Evolutionary conservation across 495 filamentous ascomycete species (phyloP).

Genomic region (Neurospora sp.): DNA sequence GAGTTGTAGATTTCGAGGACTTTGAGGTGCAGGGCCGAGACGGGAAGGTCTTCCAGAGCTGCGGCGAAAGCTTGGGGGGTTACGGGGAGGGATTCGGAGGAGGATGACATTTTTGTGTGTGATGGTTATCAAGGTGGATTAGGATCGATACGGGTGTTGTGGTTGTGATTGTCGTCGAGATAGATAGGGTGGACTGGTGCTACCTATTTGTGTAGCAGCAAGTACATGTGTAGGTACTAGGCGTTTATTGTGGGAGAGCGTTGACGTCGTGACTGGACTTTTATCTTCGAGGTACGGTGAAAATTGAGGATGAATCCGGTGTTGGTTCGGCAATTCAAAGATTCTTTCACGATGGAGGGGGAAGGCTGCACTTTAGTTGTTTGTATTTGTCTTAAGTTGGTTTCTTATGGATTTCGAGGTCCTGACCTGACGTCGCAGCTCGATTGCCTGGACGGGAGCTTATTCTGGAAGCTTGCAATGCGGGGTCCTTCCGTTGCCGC

Average conservation of each 20-base stretch:
- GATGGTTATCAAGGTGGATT: neutral
- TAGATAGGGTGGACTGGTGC: neutral
- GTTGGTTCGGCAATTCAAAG: neutral
- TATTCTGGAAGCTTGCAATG: neutral
- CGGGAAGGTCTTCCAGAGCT: conserved; percentile 62
- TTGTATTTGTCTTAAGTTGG: neutral
- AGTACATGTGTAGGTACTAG: neutral
- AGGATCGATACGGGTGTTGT: neutral
- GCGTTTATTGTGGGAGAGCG: neutral
- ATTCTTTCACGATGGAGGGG: neutral
- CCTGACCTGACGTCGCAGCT: neutral
- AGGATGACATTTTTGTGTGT: conserved; percentile 21
- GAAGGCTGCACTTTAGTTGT: neutral
- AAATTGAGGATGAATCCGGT: neutral
- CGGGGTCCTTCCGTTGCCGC: neutral
- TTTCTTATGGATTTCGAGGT: neutral
- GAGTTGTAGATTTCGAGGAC: conserved; percentile 72
- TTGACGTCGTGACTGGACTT: neutral
- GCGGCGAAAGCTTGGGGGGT: conserved; percentile 53
- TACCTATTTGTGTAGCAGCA: neutral
- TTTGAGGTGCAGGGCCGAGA: conserved; percentile 67
- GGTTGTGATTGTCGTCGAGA: neutral
- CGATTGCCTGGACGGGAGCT: neutral
- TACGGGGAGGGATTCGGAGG: conserved; percentile 46
- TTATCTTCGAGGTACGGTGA: neutral